Evolutionary conservation across 495 filamentous ascomycete genomes (phyloP), one percentile per base, ranked within the genome.

Genomic region (Penicillium steckii): DNA sequence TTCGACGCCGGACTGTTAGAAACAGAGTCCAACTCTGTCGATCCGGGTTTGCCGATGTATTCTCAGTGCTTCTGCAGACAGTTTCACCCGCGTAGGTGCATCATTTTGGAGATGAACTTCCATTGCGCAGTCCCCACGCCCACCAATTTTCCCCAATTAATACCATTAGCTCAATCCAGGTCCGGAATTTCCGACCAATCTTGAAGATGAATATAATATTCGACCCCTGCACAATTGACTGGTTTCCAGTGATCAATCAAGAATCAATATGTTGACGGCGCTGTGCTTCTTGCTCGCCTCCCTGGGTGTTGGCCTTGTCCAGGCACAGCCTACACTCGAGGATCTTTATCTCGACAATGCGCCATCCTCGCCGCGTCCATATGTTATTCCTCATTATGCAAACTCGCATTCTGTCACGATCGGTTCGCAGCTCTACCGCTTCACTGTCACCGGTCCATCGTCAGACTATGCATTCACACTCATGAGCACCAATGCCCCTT

Each of bases 391-490:
- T 33, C 60, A 65, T 43, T 65, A 68, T 41, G 63, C 68, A 4
- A 55, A 63, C 45, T 57, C 64, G 4, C 65, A 68, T 27, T 57
- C 68, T 8, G 59, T 65, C n/a, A 62, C 59, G 8, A 52, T 66
- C 25, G 60, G 52, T 6, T 45, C 45, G 22, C 65, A 62, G 56
- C 44, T 60, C 47, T 69, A 54, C 50, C 61, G 65, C 9, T 75
- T 73, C 57, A 55, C 63, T 8, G 71, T 74, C 1, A 77, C 72
- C 3, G 74, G 74, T 2, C 67, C 68, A 4, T 74, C 72, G 3
- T 75, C 72, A 2, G 63, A 55, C 52, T 53, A 69, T 57, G 71
- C 71, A 4, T 75, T 77, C 50, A 69, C 64, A 22, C 55, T 55
- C 44, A 66, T 75, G 50, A 62, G 62, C 61, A 73, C 71, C 45